Conservation (phyloP, 352 stramenopile species). For the Pythium pectinolyticum region DNA sequence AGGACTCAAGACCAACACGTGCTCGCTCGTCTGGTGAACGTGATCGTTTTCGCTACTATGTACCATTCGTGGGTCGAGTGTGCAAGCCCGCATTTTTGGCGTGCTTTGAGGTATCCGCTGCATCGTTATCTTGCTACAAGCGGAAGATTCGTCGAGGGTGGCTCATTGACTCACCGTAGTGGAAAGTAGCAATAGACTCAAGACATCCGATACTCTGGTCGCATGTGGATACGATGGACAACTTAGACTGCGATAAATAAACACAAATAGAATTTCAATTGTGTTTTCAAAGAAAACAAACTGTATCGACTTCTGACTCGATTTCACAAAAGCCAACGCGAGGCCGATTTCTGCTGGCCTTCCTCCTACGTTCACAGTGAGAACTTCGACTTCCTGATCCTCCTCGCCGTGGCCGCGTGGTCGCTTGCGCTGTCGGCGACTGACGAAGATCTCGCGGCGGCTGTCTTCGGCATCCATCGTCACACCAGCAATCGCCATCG, state of each 20-base stretch:
- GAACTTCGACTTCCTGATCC: too few relatives aligned
- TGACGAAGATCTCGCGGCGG: too few relatives aligned
- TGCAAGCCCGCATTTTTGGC: slow-evolving; percentile 12
- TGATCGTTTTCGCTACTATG: slow-evolving; percentile 9
- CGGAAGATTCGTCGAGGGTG: not conserved
- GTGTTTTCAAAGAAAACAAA: too few relatives aligned
- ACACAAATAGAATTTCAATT: too few relatives aligned
- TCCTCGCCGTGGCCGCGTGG: too few relatives aligned
- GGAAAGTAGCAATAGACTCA: not conserved
- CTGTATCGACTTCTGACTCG: too few relatives aligned
- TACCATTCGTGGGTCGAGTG: slow-evolving; percentile 12
- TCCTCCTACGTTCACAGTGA: too few relatives aligned
- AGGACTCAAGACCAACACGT: slow-evolving; percentile 1
- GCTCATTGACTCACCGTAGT: not conserved
- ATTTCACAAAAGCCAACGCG: not conserved
- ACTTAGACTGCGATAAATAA: too few relatives aligned
- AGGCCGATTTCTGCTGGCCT: too few relatives aligned
- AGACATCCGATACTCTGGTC: not conserved
- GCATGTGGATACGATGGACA: not conserved
- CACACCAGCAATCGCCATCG: too few relatives aligned
- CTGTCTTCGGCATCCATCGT: too few relatives aligned
- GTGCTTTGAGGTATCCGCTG: slow-evolving; percentile 5
- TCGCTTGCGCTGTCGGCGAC: too few relatives aligned
- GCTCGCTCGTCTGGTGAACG: slow-evolving; percentile 6
- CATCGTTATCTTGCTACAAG: slow-evolving; percentile 7